phyloP scores from a whole-genome alignment of 1,284 basidiomycete genomes.

The Leccinum subrobustum region DNA sequence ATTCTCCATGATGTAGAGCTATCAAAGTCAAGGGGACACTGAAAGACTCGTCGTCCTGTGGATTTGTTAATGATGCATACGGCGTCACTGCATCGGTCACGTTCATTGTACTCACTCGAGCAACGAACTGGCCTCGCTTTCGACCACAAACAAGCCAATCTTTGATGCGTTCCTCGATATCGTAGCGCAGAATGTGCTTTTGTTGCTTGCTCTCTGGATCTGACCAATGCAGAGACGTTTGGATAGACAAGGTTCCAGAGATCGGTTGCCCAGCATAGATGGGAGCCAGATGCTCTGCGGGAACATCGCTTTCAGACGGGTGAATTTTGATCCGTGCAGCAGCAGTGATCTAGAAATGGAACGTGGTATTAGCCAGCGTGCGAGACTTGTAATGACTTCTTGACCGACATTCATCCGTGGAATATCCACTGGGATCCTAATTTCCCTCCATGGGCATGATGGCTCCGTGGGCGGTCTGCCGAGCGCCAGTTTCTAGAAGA shows the following conservation, averaged over 20 bases:
- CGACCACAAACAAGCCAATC: conserved; percentile 84
- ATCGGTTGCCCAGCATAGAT: conserved; percentile 82
- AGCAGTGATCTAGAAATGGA: conserved; percentile 58
- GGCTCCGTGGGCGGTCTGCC: conserved; percentile 12
- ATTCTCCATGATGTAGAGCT: conserved; percentile 75
- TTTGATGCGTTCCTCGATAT: conserved; percentile 70
- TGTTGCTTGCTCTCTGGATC: conserved; percentile 41
- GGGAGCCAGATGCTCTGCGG: conserved; percentile 35
- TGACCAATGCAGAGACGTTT: conserved; percentile 76
- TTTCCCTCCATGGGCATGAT: conserved; percentile 54
- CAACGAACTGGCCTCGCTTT: conserved; percentile 75
- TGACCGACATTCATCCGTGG: conserved; percentile 72
- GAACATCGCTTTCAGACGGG: conserved; percentile 28
- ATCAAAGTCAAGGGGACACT: conserved; percentile 67
- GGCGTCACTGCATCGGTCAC: background rate
- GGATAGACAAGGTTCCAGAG: conserved; percentile 58
- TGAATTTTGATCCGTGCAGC: conserved; percentile 60
- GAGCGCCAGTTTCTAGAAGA: conserved; percentile 24
- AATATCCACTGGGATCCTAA: conserved; percentile 79
- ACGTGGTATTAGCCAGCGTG: conserved; percentile 1
- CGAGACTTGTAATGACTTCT: background rate
- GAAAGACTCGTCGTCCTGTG: conserved; percentile 57
- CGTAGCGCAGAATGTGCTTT: conserved; percentile 64
- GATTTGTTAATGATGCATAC: conserved; percentile 6
- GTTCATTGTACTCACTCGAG: conserved; percentile 45